Evolutionary conservation across 371 early-diverging fungal species (phyloP), one percentile per base, ranked within the genome.

Genomic region (Vittaforma corneae): DNA sequence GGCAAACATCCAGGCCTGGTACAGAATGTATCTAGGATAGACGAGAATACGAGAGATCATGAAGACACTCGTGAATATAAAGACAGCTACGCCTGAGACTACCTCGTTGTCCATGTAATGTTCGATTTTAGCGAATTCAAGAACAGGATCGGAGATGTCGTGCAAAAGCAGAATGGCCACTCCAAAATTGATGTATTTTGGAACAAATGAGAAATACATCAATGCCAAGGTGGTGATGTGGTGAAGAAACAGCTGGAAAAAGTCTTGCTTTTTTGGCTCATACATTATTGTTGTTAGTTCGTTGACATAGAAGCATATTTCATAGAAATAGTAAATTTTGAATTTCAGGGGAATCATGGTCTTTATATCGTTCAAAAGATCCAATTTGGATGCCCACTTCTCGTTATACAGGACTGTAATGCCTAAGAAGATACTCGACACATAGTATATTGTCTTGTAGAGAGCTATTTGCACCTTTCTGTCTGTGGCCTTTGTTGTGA

Each of bases 51-150:
- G 70, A 1, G 79, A 79, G 4, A 70, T n/a, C 29, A 83, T 69
- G 58, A 85, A 85, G 28, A 79, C 71, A 14, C 74, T 24, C 0
- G 83, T 76, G 74, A 84, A 85, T 3, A 74, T 33, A 5, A 68
- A 73, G 66, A 85, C 84, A 30, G 81, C 45, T 42, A 61, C 64
- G 62, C 82, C 78, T 1, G 84, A 83, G 1, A 68, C 20, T 22
- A 16, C 50, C 28, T 72, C 55, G 1, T 68, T 48, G 4, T 77
- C 74, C 14, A 77, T 5, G 65, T 85, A 84, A 45, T 81, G 65
- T 38, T 48, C 46, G 32, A 81, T 55, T 62, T 85, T 85, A n/a
- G 82, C 83, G 18, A 79, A 56, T 66, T 85, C 85, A 79, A 85
- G 78, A 70, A 82, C 73, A 4, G 85, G 84, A 77, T 85, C 85